phyloP scores from a whole-genome alignment of 164 flowering plant species.

The Protea cynaroides region DNA sequence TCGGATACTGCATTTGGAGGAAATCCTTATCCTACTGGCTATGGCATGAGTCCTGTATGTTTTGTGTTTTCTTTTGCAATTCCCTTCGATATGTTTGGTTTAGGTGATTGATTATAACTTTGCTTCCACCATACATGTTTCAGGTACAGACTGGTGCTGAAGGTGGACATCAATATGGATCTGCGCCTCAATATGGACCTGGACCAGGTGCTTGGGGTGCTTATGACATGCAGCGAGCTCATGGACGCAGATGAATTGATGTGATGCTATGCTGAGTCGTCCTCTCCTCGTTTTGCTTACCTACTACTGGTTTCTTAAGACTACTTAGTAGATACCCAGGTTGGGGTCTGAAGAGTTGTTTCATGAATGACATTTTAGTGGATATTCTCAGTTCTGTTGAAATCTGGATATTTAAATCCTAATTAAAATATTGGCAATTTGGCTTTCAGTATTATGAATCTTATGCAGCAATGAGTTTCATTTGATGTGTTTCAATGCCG shows the following conservation, averaged over 20 bases:
- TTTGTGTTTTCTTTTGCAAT: conserved; percentile 3
- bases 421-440: conserved; percentile 5
- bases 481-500: neutral
- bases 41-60: conserved; percentile 78
- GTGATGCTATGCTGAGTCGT: conserved; percentile 16
- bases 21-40: conserved; percentile 57
- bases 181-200: conserved; percentile 62
- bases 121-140: conserved; percentile 7
- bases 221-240: conserved; percentile 78
- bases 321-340: conserved; percentile 23
- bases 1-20: conserved; percentile 64
- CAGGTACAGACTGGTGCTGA: conserved; percentile 68
- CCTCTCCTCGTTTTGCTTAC: conserved; percentile 11
- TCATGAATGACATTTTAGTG: conserved; percentile 21
- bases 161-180: conserved; percentile 63
- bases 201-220: conserved; percentile 77
- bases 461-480: neutral
- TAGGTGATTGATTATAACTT: neutral
- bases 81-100: neutral
- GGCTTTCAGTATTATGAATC: conserved; percentile 2
- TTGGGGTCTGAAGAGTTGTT: conserved; percentile 22
- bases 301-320: conserved; percentile 22
- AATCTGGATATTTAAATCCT: conserved; percentile 9
- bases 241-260: conserved; percentile 60
- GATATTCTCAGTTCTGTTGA: conserved; percentile 8